Evolutionary conservation across 129 eudicot genomes (phyloP).

Genomic region (Arctium lappa): DNA sequence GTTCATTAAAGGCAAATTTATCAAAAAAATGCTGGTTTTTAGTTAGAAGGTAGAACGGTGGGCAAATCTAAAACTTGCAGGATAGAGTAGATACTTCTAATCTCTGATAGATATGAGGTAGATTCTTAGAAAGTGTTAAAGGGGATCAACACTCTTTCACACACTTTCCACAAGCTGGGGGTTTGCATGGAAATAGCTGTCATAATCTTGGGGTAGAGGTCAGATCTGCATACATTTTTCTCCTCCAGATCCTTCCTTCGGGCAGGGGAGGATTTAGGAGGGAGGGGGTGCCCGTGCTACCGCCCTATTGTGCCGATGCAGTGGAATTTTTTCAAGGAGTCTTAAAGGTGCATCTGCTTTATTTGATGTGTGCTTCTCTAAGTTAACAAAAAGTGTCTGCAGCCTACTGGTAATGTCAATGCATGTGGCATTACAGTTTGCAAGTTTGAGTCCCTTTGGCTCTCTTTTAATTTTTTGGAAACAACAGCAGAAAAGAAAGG

Average conservation of each 20-base stretch:
- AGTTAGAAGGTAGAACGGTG: conserved; percentile 4
- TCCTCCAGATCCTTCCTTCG: background rate
- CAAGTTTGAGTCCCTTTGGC: too few relatives aligned
- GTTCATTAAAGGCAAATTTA: background rate
- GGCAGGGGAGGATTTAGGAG: background rate
- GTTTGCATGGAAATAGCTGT: background rate
- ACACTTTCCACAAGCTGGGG: background rate
- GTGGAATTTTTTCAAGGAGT: too few relatives aligned
- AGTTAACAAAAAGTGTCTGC: too few relatives aligned
- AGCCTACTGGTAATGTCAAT: too few relatives aligned
- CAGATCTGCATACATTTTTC: background rate
- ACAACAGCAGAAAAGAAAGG: too few relatives aligned
- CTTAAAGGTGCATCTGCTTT: too few relatives aligned
- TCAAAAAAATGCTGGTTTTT: background rate
- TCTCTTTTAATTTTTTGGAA: too few relatives aligned
- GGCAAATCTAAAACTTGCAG: background rate
- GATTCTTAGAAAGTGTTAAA: background rate
- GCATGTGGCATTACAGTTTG: too few relatives aligned
- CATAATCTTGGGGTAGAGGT: background rate
- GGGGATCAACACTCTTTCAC: background rate
- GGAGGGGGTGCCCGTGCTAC: too few relatives aligned
- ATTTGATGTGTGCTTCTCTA: too few relatives aligned
- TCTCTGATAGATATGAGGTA: background rate
- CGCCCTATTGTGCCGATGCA: too few relatives aligned
- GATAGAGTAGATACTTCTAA: background rate